Base-by-base conservation (phyloP, 352 stramenopile genomes). In the Thraustotheca clavata region DNA sequence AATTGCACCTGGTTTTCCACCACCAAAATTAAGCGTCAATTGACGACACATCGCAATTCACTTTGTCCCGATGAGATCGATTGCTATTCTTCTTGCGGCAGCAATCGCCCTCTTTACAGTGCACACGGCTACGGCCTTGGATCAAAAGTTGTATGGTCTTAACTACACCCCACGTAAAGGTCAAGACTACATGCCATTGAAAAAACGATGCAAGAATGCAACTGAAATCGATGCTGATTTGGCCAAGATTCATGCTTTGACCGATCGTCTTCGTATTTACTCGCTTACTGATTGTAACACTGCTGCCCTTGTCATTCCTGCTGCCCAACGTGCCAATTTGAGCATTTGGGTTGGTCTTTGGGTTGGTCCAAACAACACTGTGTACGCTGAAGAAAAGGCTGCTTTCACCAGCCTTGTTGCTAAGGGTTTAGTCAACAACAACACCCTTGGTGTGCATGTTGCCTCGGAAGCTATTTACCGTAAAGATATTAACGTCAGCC, bases 121-220 rank as follows among this genome's bases (percentile, higher is more conserved):
- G 18, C 16, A 9, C 24, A 18, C 39, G n/a, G 18, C 32, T 20
- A 14, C 14, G 12, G 55, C 55, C 34, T 22, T 65, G 27, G 39
- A 65, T 20, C 8, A 62, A 18, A 68, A 68, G 47, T 71, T 91
- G 57, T 74, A 78, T 29, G 80, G 82, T n/a, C 68, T 88, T 61
- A 89, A 91, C 73, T 91, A 89, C 72, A 88, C 85, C 71, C 71
- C 76, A 18, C 78, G 79, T 41, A 86, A 78, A 52, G 76, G 70
- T 0, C 69, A 73, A 3, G 79, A 88, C 48, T 88, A 76, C 76
- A 67, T 63, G 0, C 5, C 74, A 4, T 41, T 71, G 11, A 69
- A 54, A 18, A 16, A 71, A 32, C 70, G 68, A 26, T 91, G 82
- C 69, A 89, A 88, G 68, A 67, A 63, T 1, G 47, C 47, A 27